Conservation (phyloP, 306 rosid species). For the Delonix regia region DNA sequence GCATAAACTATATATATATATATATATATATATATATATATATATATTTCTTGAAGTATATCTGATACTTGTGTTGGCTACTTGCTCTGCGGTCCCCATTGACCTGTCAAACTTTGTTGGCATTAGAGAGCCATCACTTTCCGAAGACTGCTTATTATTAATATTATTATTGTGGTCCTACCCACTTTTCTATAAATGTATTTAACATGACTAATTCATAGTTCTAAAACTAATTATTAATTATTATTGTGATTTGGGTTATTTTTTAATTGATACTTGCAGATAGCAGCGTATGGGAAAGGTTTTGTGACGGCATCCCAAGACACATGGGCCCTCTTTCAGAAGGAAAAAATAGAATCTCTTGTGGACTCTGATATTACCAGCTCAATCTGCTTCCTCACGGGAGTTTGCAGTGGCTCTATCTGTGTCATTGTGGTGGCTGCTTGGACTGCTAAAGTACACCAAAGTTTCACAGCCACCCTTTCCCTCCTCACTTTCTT, state of each 20-base stretch:
- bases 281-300: constrained; percentile 91
- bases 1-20: background rate
- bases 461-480: constrained; percentile 71
- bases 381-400: constrained; percentile 89
- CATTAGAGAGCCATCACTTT: constrained; percentile 38
- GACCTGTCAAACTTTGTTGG: constrained; percentile 23
- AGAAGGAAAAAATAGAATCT: constrained; percentile 58
- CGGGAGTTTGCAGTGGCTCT: constrained; percentile 93
- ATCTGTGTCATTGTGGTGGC: constrained; percentile 84
- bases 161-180: constrained; percentile 28
- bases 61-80: constrained; percentile 29
- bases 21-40: too few species aligned
- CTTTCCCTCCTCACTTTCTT: constrained; percentile 73
- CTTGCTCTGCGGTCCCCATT: constrained; percentile 37
- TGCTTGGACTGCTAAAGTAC: constrained; percentile 81
- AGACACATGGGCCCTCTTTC: constrained; percentile 89
- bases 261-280: constrained; percentile 25
- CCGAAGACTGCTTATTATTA: constrained; percentile 24
- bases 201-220: background rate
- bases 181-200: constrained; percentile 11
- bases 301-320: constrained; percentile 83
- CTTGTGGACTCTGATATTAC: constrained; percentile 87
- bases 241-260: background rate
- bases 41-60: background rate
- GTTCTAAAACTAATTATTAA: background rate